phyloP scores from a whole-genome alignment of 23 red algal species.

The Gracilaria domingensis region DNA sequence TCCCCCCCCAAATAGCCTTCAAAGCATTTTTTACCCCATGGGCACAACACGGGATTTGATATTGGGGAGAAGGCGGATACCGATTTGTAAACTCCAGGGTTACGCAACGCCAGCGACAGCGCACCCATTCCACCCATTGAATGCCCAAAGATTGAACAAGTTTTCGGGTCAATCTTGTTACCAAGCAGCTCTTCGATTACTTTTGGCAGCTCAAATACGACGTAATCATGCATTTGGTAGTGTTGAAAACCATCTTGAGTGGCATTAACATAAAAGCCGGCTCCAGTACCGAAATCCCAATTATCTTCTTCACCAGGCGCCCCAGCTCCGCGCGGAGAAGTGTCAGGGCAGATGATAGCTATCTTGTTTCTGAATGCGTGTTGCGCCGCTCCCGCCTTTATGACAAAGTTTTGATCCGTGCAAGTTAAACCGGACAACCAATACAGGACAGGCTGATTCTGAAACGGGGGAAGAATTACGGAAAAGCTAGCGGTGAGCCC shows the following conservation, averaged over 20 bases:
- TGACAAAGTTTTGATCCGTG: slow-evolving; percentile 93
- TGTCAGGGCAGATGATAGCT: slow-evolving; percentile 85
- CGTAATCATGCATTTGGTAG: slow-evolving; percentile 90
- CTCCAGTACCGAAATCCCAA: slow-evolving; percentile 98
- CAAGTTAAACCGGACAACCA: slow-evolving; percentile 94
- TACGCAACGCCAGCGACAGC: slow-evolving; percentile 76
- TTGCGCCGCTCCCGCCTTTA: slow-evolving; percentile 74
- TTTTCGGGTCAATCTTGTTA: not conserved
- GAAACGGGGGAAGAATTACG: slow-evolving; percentile 62
- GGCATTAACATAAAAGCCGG: slow-evolving; percentile 96
- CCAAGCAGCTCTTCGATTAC: slow-evolving; percentile 30
- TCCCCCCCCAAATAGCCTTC: slow-evolving; percentile 80
- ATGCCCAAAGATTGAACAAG: slow-evolving; percentile 79
- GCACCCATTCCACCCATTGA: slow-evolving; percentile 99
- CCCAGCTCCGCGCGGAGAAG: slow-evolving; percentile 89
- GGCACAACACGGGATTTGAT: slow-evolving; percentile 76
- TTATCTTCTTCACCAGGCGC: slow-evolving; percentile 79
- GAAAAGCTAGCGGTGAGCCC: slow-evolving; percentile 63
- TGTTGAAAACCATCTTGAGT: slow-evolving; percentile 59
- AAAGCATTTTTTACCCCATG: slow-evolving; percentile 96
- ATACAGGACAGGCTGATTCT: slow-evolving; percentile 65
- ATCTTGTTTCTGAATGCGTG: slow-evolving; percentile 57
- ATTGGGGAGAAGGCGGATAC: slow-evolving; percentile 98
- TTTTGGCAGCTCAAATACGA: slow-evolving; percentile 67
- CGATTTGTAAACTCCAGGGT: slow-evolving; percentile 65